Conservation (phyloP, 2,329 filamentous ascomycete genomes). For the Sporothrix curviconia region DNA sequence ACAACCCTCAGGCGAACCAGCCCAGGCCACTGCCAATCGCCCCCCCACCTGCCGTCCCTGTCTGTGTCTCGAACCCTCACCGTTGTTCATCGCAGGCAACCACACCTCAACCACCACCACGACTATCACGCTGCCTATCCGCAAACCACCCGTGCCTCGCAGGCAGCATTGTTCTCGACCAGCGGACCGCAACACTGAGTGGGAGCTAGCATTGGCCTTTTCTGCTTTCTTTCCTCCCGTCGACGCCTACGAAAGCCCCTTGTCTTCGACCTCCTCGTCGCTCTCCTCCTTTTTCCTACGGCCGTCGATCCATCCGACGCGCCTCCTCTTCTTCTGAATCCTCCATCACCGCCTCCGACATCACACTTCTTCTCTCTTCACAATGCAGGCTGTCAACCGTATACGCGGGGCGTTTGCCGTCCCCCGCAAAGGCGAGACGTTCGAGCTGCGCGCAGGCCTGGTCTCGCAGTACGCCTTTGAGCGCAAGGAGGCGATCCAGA, state of each 20-base stretch:
- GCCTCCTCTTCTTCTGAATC: background rate
- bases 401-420: constrained; percentile 89
- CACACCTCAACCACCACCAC: background rate
- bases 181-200: background rate
- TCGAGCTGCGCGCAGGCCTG: constrained; percentile 88
- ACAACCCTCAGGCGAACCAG: background rate
- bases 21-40: background rate
- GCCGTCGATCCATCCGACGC: constrained; percentile 4
- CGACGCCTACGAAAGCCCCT: too few relatives aligned
- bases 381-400: constrained; percentile 70
- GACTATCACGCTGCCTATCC: background rate
- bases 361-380: background rate
- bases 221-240: too few relatives aligned
- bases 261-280: background rate
- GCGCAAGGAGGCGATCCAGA: constrained; percentile 97
- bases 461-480: constrained; percentile 99
- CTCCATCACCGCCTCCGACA: background rate
- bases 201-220: background rate
- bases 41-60: background rate
- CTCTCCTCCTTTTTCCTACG: background rate
- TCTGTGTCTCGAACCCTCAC: background rate
- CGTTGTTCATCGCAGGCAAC: background rate
- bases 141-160: background rate
- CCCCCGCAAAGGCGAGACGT: constrained; percentile 95
- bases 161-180: constrained; percentile 2